Evolutionary conservation across 331 rosid species (phyloP).

Genomic region (Acacia pycnantha): DNA sequence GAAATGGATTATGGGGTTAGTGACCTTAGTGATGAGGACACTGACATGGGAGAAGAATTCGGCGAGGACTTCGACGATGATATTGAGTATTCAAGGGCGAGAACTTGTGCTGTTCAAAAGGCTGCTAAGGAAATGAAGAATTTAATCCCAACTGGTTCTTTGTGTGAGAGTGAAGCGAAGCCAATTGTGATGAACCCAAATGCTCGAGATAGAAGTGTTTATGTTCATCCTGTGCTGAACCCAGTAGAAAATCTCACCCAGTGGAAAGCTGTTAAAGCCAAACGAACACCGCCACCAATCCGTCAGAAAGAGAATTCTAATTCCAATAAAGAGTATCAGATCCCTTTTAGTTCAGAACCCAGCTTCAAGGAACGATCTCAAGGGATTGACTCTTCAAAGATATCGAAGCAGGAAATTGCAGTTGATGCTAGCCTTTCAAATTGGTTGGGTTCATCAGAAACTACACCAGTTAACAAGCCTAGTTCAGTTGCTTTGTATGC

Average conservation of each 20-base stretch:
- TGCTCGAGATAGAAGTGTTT: not conserved
- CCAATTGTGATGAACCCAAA: too few relatives aligned
- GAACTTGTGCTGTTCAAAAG: too few relatives aligned
- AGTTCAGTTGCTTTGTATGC: not conserved
- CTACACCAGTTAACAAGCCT: conserved; percentile 19
- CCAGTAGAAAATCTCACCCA: conserved; percentile 90
- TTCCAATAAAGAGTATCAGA: not conserved
- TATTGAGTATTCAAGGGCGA: too few relatives aligned
- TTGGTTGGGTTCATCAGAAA: conserved; percentile 73
- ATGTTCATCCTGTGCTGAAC: conserved; percentile 82
- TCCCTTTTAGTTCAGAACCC: conserved; percentile 38
- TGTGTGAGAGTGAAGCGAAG: not conserved
- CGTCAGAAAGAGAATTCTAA: conserved; percentile 65
- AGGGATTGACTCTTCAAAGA: conserved; percentile 27
- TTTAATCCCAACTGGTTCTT: not conserved
- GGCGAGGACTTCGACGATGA: too few relatives aligned
- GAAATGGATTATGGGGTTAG: too few relatives aligned
- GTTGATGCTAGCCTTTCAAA: conserved; percentile 96
- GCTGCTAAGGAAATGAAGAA: too few relatives aligned
- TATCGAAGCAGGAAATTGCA: conserved; percentile 50
- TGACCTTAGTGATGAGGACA: too few relatives aligned
- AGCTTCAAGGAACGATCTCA: conserved; percentile 29
- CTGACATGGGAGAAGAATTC: too few relatives aligned
- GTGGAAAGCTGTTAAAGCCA: conserved; percentile 77
- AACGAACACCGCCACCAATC: conserved; percentile 35